These are phyloP conservation scores for Tylopilus sp. DNA, from an alignment of 1,284 basidiomycete species.

Conservation along the genomic window DNA sequence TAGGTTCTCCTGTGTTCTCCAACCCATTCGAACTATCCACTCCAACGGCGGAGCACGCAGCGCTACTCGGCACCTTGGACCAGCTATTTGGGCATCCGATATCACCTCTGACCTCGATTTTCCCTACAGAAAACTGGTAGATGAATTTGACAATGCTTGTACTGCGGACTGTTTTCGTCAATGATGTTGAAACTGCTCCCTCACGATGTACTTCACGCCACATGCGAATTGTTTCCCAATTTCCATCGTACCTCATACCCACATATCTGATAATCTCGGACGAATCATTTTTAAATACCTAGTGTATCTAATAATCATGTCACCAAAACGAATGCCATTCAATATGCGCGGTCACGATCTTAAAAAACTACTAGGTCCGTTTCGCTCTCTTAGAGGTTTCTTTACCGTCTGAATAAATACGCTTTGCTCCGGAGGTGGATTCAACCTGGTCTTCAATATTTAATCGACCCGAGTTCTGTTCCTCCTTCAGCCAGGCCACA, in stretches of 20 bases:
- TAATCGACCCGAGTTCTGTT: slow-evolving; percentile 49
- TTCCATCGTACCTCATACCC: not conserved
- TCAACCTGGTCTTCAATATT: slow-evolving; percentile 29
- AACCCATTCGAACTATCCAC: slow-evolving; percentile 32
- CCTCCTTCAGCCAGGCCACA: slow-evolving; percentile 61
- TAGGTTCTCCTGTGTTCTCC: slow-evolving; percentile 30
- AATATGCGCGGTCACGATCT: not conserved
- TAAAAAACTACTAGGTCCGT: slow-evolving; percentile 27
- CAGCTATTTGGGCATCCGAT: slow-evolving; percentile 32
- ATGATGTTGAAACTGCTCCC: not conserved
- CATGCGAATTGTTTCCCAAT: slow-evolving; percentile 4
- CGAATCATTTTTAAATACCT: slow-evolving; percentile 3
- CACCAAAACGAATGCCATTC: slow-evolving; percentile 6
- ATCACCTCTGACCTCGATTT: slow-evolving; percentile 22
- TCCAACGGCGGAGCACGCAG: slow-evolving; percentile 3
- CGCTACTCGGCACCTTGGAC: slow-evolving; percentile 26
- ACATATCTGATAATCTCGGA: slow-evolving; percentile 7
- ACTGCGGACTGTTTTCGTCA: not conserved
- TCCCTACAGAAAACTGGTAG: slow-evolving; percentile 17
- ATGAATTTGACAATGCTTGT: not conserved
- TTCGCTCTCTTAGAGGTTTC: slow-evolving; percentile 48
- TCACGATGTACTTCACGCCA: not conserved
- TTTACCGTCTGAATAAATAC: slow-evolving; percentile 19
- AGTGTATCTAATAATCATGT: slow-evolving; percentile 20
- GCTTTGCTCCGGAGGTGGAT: slow-evolving; percentile 29